Evolutionary conservation across 2,329 filamentous ascomycete genomes (phyloP), one percentile per base, ranked within the genome.

Genomic region (Arthroderma sp.): DNA sequence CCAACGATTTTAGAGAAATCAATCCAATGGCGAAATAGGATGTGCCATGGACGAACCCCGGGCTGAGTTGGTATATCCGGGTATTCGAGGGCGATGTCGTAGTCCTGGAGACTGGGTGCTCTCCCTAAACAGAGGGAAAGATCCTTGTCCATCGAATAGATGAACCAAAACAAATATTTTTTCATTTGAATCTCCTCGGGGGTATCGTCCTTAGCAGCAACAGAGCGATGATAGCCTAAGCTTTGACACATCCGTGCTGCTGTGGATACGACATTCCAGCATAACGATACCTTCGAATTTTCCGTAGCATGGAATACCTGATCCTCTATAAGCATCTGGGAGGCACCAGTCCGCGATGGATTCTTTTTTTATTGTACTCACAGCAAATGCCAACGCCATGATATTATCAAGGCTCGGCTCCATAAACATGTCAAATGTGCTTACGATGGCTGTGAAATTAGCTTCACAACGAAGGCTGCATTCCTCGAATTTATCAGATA

Each of bases 241-340:
- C 73, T 74, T 52, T 79, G 75, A 50, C 76, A 80, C 43, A 83
- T 65, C 42, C 74, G 70, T 8, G 73, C 72, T 0, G 78, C 78
- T 11, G 71, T 70, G 5, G 72, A 74, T 27, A 71, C 73, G 11
- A 82, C 63, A n/a, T 76, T 73, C 72, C 77, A 80, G n/a, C 75
- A 75, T 3, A 82, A 67, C 0, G 75, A 77, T 1, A 77, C 75
- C 34, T 76, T 74, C 3, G 76, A 78, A 9, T 73, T 68, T 49
- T 82, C 77, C 40, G 81, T 71, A 8, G 77, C 71, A 52, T 80
- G 76, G n/a, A 76, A 62, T 4, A 74, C 69, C 75, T 81, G 41
- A 6, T 22, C 4, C 11, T 31, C 10, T 5, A 6, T 47, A 29
- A 42, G 50, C 53, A 4, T 52, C 42, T 42, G 40, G 37, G 5